phyloP scores from a whole-genome alignment of 2,329 filamentous ascomycete genomes.

The Camillea tinctor region DNA sequence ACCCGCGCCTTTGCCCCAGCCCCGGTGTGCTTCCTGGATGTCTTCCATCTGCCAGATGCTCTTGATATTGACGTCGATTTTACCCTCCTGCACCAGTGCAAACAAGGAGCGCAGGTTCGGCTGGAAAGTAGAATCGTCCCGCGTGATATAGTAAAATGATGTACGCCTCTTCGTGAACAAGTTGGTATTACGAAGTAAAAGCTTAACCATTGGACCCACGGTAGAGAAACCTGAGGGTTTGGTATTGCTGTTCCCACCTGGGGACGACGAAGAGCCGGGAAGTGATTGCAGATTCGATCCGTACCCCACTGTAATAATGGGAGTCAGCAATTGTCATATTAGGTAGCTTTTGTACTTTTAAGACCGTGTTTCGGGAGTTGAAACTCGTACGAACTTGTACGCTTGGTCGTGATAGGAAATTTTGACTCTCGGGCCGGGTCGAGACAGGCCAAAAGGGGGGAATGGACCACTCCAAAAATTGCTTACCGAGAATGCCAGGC shows the following conservation, averaged over 20 bases:
- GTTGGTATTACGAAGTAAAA: conserved; percentile 29
- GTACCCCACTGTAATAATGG: too few relatives aligned
- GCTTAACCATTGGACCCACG: conserved; percentile 26
- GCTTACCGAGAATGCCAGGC: conserved; percentile 37
- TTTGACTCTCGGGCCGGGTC: too few relatives aligned
- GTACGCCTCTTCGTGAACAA: conserved; percentile 28
- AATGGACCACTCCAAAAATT: too few relatives aligned
- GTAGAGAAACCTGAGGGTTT: conserved; percentile 17
- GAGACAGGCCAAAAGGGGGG: too few relatives aligned
- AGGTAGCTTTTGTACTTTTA: too few relatives aligned
- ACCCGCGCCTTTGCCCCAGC: conserved; percentile 35
- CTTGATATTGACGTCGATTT: conserved; percentile 38
- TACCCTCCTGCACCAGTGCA: conserved; percentile 30
- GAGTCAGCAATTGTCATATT: too few relatives aligned
- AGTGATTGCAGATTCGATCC: conserved; percentile 37
- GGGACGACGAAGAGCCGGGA: neutral
- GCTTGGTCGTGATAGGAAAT: too few relatives aligned
- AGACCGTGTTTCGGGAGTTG: too few relatives aligned
- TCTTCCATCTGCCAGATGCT: conserved; percentile 41
- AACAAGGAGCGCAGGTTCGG: conserved; percentile 33
- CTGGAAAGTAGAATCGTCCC: conserved; percentile 34
- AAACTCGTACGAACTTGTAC: too few relatives aligned
- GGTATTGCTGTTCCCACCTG: conserved; percentile 10
- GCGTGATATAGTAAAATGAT: conserved; percentile 36
- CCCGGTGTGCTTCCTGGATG: conserved; percentile 37